Conservation (phyloP, 1,284 basidiomycete species). For the Moesziomyces sp. region DNA sequence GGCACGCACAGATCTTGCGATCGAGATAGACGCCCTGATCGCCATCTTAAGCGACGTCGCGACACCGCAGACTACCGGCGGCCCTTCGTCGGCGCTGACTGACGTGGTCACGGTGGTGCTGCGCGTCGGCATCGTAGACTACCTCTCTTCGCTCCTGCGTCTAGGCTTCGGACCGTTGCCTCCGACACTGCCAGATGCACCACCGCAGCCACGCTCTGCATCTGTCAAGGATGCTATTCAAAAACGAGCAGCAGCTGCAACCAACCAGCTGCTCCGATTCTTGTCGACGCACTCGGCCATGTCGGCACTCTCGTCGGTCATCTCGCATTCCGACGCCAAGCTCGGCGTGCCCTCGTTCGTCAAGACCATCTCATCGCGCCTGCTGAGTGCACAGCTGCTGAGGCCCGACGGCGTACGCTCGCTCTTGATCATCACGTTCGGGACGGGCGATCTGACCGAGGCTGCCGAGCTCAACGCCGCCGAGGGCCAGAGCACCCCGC, state of each 20-base stretch:
- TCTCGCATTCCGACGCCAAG: constrained; percentile 23
- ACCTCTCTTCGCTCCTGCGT: constrained; percentile 36
- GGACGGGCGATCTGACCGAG: constrained; percentile 33
- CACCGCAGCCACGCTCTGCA: background rate
- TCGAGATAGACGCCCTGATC: constrained; percentile 11
- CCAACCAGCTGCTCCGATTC: constrained; percentile 27
- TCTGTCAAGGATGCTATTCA: constrained; percentile 22
- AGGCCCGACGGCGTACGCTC: constrained; percentile 61
- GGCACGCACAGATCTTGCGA: constrained; percentile 19
- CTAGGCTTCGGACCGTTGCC: constrained; percentile 34
- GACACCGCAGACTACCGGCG: background rate
- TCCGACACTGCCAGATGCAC: background rate
- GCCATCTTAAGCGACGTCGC: constrained; percentile 9
- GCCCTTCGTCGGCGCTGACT: constrained; percentile 9
- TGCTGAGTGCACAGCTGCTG: constrained; percentile 60
- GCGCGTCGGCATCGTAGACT: constrained; percentile 41
- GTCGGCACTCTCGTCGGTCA: constrained; percentile 44
- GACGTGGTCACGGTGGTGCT: constrained; percentile 40
- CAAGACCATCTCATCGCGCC: constrained; percentile 38
- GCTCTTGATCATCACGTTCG: constrained; percentile 54
- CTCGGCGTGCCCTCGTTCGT: constrained; percentile 46
- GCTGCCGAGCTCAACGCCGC: constrained; percentile 25
- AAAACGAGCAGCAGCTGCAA: constrained; percentile 27
- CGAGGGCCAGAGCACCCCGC: constrained; percentile 23
- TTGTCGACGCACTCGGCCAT: constrained; percentile 43